These are phyloP conservation scores for Seminavis robusta DNA, from an alignment of 108 stramenopile genomes.

Conservation along the genomic window DNA sequence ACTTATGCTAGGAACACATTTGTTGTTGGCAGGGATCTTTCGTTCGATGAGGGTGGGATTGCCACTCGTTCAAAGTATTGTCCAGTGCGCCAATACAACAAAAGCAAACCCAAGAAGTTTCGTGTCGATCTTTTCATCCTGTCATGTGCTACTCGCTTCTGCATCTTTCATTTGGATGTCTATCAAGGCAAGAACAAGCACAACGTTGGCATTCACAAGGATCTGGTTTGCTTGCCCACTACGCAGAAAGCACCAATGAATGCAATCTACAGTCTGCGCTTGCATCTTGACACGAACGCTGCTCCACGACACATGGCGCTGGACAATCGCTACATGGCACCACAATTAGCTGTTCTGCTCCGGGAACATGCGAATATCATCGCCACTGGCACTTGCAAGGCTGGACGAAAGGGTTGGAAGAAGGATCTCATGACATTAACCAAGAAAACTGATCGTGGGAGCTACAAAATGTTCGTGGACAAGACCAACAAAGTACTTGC, in stretches of 20 bases:
- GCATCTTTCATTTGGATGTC: slow-evolving; percentile 12
- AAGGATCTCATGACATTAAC: not conserved
- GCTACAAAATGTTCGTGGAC: not conserved
- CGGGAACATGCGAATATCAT: not conserved
- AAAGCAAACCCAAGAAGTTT: slow-evolving; percentile 20
- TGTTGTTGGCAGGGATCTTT: not conserved
- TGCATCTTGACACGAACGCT: too few relatives aligned
- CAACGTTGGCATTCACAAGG: not conserved
- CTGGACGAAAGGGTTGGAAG: not conserved
- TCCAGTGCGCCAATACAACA: slow-evolving; percentile 20
- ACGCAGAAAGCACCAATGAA: slow-evolving; percentile 15
- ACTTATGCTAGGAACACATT: not conserved
- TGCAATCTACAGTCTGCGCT: not conserved
- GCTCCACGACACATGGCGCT: not conserved
- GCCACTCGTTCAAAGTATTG: not conserved
- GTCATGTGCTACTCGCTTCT: not conserved
- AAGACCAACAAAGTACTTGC: not conserved
- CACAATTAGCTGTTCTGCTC: not conserved
- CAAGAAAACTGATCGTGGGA: not conserved
- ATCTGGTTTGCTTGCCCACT: slow-evolving; percentile 2
- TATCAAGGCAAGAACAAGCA: slow-evolving; percentile 14
- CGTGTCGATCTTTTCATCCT: slow-evolving; percentile 8
- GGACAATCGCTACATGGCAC: not conserved
- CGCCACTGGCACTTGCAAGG: not conserved
- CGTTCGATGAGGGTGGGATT: slow-evolving; percentile 18